Evolutionary conservation across 768 basidiomycete genomes (phyloP).

Genomic region (Lactarius sanguifluus): DNA sequence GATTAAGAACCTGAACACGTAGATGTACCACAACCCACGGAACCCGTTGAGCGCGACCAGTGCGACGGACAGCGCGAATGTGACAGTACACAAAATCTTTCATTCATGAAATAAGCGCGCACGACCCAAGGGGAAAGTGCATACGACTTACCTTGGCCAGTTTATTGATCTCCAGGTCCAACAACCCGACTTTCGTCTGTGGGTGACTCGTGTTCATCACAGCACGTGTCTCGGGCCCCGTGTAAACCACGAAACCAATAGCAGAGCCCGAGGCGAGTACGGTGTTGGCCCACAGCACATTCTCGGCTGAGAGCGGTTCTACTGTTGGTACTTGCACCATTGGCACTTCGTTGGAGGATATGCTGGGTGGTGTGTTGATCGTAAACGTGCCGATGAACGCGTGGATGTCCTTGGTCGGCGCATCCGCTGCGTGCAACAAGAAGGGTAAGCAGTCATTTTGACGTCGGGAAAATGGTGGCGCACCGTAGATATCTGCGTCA

Average conservation of each 20-base stretch:
- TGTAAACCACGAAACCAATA: conserved; percentile 91
- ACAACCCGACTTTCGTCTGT: conserved; percentile 86
- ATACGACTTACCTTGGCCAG: conserved; percentile 76
- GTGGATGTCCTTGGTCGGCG: conserved; percentile 96
- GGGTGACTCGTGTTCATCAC: conserved; percentile 99
- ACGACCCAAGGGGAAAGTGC: not conserved
- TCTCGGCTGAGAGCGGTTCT: conserved; percentile 91
- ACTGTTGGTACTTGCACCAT: conserved; percentile 48
- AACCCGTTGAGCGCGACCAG: conserved; percentile 97
- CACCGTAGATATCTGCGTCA: conserved; percentile 90
- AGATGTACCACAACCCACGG: conserved; percentile 93
- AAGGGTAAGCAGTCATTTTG: conserved; percentile 9
- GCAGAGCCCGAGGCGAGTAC: conserved; percentile 94
- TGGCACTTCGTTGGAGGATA: conserved; percentile 39
- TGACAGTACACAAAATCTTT: conserved; percentile 92
- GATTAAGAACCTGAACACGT: conserved; percentile 95
- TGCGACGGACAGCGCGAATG: conserved; percentile 85
- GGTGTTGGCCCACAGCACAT: conserved; percentile 96
- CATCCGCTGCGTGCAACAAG: conserved; percentile 60
- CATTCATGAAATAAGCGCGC: not conserved
- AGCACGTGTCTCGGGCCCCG: conserved; percentile 91
- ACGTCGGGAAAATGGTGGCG: conserved; percentile 31
- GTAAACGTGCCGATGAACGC: conserved; percentile 93
- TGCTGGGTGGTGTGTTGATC: conserved; percentile 50
- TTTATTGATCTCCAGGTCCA: conserved; percentile 93